A percentile compares a stretch with the other conserved stretches of the same genome.
These are phyloP conservation scores for Forsythia suspensa DNA, from an alignment of 257 asterid genomes.

Conservation along the genomic window DNA sequence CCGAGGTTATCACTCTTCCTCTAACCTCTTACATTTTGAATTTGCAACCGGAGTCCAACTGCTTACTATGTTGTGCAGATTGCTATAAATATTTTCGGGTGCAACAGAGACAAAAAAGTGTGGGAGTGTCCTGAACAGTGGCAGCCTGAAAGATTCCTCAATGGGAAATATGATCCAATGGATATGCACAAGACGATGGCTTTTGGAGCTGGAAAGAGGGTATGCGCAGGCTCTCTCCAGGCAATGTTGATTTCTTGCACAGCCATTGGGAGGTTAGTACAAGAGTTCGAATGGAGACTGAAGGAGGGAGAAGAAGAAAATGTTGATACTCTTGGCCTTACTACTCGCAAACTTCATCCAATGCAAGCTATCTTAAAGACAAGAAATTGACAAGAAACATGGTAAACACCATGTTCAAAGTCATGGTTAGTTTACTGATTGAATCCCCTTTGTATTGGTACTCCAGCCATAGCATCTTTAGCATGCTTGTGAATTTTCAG, in stretches of 20 bases:
- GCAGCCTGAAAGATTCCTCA: conserved; percentile 63
- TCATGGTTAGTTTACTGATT: background rate
- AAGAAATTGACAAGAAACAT: conserved; percentile 32
- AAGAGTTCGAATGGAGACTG: conserved; percentile 58
- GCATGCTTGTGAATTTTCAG: background rate
- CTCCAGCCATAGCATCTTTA: background rate
- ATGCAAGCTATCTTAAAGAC: conserved; percentile 52
- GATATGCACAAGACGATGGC: conserved; percentile 68
- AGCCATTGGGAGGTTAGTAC: conserved; percentile 54
- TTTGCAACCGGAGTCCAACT: background rate
- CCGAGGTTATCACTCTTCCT: conserved; percentile 41
- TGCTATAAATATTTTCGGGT: conserved; percentile 60
- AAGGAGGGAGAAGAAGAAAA: conserved; percentile 59
- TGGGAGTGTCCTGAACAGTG: conserved; percentile 58
- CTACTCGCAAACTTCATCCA: conserved; percentile 59
- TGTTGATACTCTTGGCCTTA: conserved; percentile 61
- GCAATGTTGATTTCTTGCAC: conserved; percentile 58
- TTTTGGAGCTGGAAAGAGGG: conserved; percentile 72
- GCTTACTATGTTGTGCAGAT: conserved; percentile 35
- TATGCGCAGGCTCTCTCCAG: conserved; percentile 64
- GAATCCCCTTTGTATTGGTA: background rate
- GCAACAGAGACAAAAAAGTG: conserved; percentile 57
- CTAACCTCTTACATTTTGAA: background rate
- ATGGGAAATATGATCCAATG: conserved; percentile 36
- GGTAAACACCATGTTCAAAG: background rate